These are phyloP conservation scores for Coffea humblotiana DNA, from an alignment of 305 asterid species.

Conservation along the genomic window DNA sequence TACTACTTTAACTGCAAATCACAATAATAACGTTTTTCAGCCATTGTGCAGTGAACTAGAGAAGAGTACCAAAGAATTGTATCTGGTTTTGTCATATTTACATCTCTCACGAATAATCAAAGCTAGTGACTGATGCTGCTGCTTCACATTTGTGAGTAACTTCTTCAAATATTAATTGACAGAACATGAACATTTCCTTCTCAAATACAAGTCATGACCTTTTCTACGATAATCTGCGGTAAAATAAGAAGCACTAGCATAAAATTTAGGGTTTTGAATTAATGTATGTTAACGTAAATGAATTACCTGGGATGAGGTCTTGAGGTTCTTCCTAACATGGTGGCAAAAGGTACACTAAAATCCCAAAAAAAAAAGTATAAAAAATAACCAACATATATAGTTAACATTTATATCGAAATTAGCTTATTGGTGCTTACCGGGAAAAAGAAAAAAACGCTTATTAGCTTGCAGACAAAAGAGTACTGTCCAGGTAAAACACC, in stretches of 20 bases:
- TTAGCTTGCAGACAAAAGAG: neutral
- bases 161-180: neutral
- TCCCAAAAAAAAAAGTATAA: no score
- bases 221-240: no score
- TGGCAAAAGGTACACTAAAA: no score
- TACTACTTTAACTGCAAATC: neutral
- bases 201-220: neutral
- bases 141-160: neutral
- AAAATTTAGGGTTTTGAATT: neutral
- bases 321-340: neutral
- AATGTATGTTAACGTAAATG: neutral
- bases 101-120: no score
- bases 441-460: neutral
- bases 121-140: no score
- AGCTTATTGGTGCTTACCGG: neutral
- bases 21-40: neutral
- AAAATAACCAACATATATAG: no score
- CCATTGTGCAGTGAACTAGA: neutral
- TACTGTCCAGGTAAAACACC: neutral
- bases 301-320: no score
- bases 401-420: neutral
- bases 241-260: no score
- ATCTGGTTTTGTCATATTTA: no score
- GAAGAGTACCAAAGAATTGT: no score
- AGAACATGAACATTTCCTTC: neutral